A percentile compares a stretch with the other conserved stretches of the same genome.
Evolutionary conservation across 2,329 filamentous ascomycete genomes (phyloP).

Genomic region (Rhynchosporium graminicola): DNA sequence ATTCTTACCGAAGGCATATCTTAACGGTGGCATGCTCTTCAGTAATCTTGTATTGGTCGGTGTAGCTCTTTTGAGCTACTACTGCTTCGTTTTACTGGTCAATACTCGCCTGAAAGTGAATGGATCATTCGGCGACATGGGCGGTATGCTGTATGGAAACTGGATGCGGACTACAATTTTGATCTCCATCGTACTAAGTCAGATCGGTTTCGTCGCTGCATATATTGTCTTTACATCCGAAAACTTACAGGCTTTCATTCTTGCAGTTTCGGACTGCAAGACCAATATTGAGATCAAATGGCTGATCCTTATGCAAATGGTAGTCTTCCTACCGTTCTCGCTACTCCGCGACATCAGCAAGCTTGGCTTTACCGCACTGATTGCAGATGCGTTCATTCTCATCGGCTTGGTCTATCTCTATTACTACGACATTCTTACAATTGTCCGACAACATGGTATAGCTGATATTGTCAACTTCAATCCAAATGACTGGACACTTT

Average conservation of each 20-base stretch:
- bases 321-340: slow-evolving; percentile 92
- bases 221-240: slow-evolving; percentile 98
- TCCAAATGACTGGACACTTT: slow-evolving; percentile 87
- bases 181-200: slow-evolving; percentile 88
- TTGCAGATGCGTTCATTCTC: slow-evolving; percentile 93
- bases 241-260: slow-evolving; percentile 91
- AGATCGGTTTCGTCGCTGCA: slow-evolving; percentile 90
- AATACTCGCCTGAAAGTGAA: slow-evolving; percentile 81
- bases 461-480: slow-evolving; percentile 92
- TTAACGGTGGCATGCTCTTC: slow-evolving; percentile 97
- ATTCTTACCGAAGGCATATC: slow-evolving; percentile 87
- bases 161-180: slow-evolving; percentile 90
- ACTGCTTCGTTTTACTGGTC: slow-evolving; percentile 94
- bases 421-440: slow-evolving; percentile 89
- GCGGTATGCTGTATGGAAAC: slow-evolving; percentile 84
- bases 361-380: slow-evolving; percentile 88
- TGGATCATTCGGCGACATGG: slow-evolving; percentile 97
- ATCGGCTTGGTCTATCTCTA: slow-evolving; percentile 91
- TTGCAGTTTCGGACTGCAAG: slow-evolving; percentile 86
- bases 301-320: slow-evolving; percentile 91
- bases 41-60: slow-evolving; percentile 86
- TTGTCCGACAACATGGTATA: slow-evolving; percentile 70
- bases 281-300: slow-evolving; percentile 83
- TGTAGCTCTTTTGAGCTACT: slow-evolving; percentile 87
- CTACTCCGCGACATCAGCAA: slow-evolving; percentile 96